Base-by-base conservation (phyloP, 306 rosid genomes). In the Benincasa hispida region DNA sequence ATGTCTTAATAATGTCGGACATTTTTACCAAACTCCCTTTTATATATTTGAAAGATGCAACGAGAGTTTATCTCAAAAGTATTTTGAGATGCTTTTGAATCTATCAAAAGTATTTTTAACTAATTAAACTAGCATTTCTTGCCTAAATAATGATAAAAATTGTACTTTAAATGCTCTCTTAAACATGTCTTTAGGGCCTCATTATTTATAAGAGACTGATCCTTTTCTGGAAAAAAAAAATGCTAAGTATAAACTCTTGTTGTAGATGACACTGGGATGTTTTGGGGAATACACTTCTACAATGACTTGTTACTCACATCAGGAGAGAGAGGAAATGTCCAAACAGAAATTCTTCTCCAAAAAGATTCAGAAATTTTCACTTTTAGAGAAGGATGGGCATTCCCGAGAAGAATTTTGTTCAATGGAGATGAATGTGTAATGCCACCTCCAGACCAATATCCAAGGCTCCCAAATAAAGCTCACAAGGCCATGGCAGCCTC, bases 351-450 rank as follows among this genome's bases (percentile, higher is more conserved):
- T 70, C 55, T 93, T 68, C 85, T 93, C 2, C 89, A 66, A 68
- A 93, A 91, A 80, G 93, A 91, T 75, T 9, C 27, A 13, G 86
- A 85, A 48, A 77, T 70, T 37, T 93, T 91, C 78, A 91, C 85
- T 22, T 93, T 91, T 79, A 84, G 54, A 35, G 88, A 81, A 76
- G 98, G 98, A 53, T 93, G 98, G 97, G 69, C 89, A 30, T 91
- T 93, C 79, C 98, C 95, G 0, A 88, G 93, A 80, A 93, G 74
- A 76, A 79, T 93, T 76, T 84, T 85, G 15, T 93, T 91, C 39
- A 88, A 93, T 78, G 97, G 97, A 0, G 95, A 93, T 75, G 90
- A 84, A 13, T 93, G 98, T 82, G 97, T 89, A 6, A 86, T 91
- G 91, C 96, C 98, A 12, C 84, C 88, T 68, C 97, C 97, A 6